Evolutionary conservation across 176 grass and related monocot species (phyloP).

Genomic region (Musa schizocarpa): DNA sequence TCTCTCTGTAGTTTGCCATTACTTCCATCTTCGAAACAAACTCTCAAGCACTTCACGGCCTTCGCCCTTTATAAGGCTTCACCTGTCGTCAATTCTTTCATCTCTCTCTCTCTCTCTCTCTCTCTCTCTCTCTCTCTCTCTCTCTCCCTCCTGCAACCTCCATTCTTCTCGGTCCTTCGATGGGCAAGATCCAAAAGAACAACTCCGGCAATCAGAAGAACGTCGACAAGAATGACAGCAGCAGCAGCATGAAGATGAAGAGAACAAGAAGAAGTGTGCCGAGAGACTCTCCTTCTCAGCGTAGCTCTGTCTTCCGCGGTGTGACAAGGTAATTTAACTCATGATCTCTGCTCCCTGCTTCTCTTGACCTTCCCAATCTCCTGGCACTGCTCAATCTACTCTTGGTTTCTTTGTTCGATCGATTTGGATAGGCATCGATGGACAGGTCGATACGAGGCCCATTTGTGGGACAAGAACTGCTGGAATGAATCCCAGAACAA

Average conservation of each 20-base stretch:
- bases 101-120: background rate
- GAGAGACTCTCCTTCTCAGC: constrained; percentile 54
- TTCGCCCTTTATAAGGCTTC: background rate
- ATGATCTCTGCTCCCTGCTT: background rate
- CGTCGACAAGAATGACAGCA: background rate
- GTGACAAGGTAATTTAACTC: constrained; percentile 48
- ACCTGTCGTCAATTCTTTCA: background rate
- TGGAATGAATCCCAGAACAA: constrained; percentile 95
- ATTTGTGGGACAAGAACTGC: constrained; percentile 89
- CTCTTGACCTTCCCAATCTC: background rate
- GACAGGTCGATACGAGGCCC: constrained; percentile 93
- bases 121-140: too few species aligned
- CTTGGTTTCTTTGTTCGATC: background rate
- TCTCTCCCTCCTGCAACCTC: background rate
- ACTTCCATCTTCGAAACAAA: background rate
- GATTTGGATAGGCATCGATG: constrained; percentile 59
- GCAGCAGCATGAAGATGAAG: constrained; percentile 42
- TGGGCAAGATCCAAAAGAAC: background rate
- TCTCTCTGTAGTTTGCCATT: background rate
- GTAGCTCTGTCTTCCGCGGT: constrained; percentile 81
- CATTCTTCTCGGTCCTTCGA: background rate
- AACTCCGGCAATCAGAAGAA: constrained; percentile 31
- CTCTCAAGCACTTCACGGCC: background rate
- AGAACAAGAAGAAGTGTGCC: constrained; percentile 66
- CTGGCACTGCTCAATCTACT: background rate